Evolutionary conservation across 441 rosid genomes (phyloP).

Genomic region (Adansonia grandidieri): DNA sequence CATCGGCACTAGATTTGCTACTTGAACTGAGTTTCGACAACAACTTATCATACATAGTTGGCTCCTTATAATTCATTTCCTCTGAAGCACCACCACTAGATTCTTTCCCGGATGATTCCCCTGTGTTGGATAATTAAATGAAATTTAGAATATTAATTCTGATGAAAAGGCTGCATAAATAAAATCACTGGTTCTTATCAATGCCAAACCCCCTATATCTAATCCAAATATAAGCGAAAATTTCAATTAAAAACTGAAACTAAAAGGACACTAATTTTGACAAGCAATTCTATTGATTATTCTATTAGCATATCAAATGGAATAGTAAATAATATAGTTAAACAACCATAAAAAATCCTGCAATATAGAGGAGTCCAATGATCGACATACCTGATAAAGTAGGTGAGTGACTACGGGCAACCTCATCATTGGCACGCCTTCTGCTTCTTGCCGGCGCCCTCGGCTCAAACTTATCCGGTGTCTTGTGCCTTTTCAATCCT

Average conservation of each 20-base stretch:
- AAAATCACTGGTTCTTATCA: not conserved
- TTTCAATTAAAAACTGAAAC: not conserved
- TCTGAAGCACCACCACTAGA: conserved; percentile 34
- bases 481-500: conserved; percentile 51
- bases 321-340: not conserved
- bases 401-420: conserved; percentile 30
- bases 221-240: not conserved
- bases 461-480: conserved; percentile 32
- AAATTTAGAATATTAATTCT: not conserved
- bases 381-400: conserved; percentile 43
- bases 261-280: not conserved
- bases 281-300: not conserved
- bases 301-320: not conserved
- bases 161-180: too few relatives aligned
- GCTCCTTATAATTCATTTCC: conserved; percentile 44
- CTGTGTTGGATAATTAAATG: conserved; percentile 14
- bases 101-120: conserved; percentile 39
- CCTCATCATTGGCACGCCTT: conserved; percentile 34
- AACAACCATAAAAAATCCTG: not conserved
- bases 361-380: not conserved
- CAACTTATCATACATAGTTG: conserved; percentile 52
- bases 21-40: conserved; percentile 50
- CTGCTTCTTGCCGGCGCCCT: conserved; percentile 35
- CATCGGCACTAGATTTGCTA: conserved; percentile 50
- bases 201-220: not conserved